phyloP scores from a whole-genome alignment of 2,329 filamentous ascomycete species.

The Colletotrichum camelliae region DNA sequence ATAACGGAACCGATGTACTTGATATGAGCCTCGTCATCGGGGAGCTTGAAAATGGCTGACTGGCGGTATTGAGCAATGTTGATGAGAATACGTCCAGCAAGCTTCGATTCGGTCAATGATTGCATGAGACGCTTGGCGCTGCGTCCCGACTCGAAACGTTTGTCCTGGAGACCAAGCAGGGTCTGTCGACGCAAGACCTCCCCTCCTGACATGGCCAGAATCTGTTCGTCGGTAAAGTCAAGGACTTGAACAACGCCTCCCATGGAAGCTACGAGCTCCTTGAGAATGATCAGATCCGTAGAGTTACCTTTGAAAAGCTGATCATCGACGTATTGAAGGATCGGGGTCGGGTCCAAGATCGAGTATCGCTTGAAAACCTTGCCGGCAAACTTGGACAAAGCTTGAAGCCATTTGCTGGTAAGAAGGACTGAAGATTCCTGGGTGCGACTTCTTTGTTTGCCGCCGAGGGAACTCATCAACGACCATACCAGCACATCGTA shows the following conservation, averaged over 20 bases:
- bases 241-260: conserved; percentile 87
- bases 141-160: conserved; percentile 75
- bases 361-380: conserved; percentile 88
- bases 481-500: conserved; percentile 96
- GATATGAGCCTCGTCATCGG: conserved; percentile 77
- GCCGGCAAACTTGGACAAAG: conserved; percentile 88
- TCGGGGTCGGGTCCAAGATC: conserved; percentile 81
- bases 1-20: conserved; percentile 89
- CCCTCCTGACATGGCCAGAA: conserved; percentile 88
- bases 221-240: conserved; percentile 87
- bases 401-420: conserved; percentile 90
- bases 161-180: conserved; percentile 80
- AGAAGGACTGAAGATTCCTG: conserved; percentile 70
- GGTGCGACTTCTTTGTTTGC: conserved; percentile 66
- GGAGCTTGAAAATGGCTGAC: conserved; percentile 78
- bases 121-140: conserved; percentile 83
- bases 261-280: conserved; percentile 91
- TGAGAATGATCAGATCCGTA: conserved; percentile 88
- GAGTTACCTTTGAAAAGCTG: conserved; percentile 84
- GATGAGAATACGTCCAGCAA: conserved; percentile 85
- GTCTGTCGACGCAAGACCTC: conserved; percentile 80
- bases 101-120: conserved; percentile 76
- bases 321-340: conserved; percentile 88
- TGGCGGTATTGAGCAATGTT: conserved; percentile 90
- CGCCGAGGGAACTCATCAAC: conserved; percentile 74